Evolutionary conservation across 2,329 filamentous ascomycete species (phyloP), one percentile per base, ranked within the genome.

Genomic region (Mollisiaceae sp.): DNA sequence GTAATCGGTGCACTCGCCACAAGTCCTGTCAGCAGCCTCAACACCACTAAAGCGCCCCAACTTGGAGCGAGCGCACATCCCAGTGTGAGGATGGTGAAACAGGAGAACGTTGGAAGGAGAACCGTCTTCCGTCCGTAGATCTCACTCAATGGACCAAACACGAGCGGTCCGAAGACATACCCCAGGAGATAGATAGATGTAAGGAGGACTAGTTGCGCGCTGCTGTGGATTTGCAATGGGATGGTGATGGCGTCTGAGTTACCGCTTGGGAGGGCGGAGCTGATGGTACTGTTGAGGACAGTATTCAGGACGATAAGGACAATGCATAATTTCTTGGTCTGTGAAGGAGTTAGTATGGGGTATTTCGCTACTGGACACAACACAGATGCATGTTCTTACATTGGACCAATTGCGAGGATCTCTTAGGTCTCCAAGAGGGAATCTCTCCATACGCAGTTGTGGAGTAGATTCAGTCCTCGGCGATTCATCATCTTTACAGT

Each of bases 61-160:
- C 78, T 83, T 0, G 83, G 83, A 1, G 85, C 79, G 1, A 87
- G 74, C 2, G 83, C 85, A 68, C 84, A 87, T 8, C 82, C 85
- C 74, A 88, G 77, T 12, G 84, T 86, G 74, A 82, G 85, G 59
- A 83, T 60, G 18, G 77, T 77, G 70, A 86, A 87, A 66, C 81
- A 65, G 32, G 76, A 67, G 65, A 86, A 86, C 0, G 83, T 82
- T 15, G 69, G 69, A 22, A 83, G 69, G 12, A 77, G 81, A 20
- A 85, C 71, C 69, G 77, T 78, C 62, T 83, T 78, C 4, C 87
- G 82, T 14, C 88, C 87, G 60, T 83, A 83, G 67, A 89, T 86
- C 72, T 90, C 88, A 60, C 84, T 88, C 6, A 90, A 73, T 0
- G 88, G 89, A 0, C 86, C 88, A 81, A 86, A 89, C 20, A 89